Percentiles rank a stretch among this genome's conserved stretches.
Conservation (phyloP, 371 early-diverging fungal species). For the Synchytrium microbalum region DNA sequence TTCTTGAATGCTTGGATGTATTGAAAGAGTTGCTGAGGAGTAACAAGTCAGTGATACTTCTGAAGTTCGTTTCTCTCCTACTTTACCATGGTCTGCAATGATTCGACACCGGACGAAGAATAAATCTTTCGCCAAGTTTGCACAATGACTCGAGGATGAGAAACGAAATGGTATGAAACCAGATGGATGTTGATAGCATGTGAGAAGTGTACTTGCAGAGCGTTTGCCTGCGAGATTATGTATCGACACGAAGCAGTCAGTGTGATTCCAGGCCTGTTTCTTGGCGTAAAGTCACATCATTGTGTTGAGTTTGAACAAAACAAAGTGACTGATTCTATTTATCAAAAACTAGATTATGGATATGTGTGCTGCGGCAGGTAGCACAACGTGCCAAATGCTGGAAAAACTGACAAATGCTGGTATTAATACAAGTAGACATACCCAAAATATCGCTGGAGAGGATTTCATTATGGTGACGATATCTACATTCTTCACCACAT, state of each 20-base stretch:
- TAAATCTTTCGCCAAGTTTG: constrained; percentile 69
- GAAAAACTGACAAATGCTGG: constrained; percentile 81
- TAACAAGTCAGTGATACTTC: constrained; percentile 35
- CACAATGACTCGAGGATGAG: constrained; percentile 89
- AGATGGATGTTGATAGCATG: too few relatives aligned
- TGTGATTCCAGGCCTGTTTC: constrained; percentile 94
- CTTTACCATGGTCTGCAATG: constrained; percentile 66
- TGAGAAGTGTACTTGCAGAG: too few relatives aligned
- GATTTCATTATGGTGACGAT: not conserved
- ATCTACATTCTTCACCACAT: constrained; percentile 7
- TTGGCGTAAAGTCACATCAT: constrained; percentile 87
- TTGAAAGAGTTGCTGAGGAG: constrained; percentile 49
- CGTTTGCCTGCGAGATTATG: constrained; percentile 90
- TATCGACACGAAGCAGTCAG: constrained; percentile 97
- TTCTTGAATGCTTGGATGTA: constrained; percentile 28
- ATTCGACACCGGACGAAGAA: constrained; percentile 63
- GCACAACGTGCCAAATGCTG: constrained; percentile 68
- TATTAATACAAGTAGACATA: constrained; percentile 45
- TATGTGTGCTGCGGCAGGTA: constrained; percentile 56
- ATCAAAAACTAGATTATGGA: not conserved
- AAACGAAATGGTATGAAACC: constrained; percentile 82
- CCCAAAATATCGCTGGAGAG: constrained; percentile 8
- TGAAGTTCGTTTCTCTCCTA: not conserved
- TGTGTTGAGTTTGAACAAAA: constrained; percentile 39
- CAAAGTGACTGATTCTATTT: not conserved